Conservation (phyloP, 163 green algal species). For the Chloromonas sp. region DNA sequence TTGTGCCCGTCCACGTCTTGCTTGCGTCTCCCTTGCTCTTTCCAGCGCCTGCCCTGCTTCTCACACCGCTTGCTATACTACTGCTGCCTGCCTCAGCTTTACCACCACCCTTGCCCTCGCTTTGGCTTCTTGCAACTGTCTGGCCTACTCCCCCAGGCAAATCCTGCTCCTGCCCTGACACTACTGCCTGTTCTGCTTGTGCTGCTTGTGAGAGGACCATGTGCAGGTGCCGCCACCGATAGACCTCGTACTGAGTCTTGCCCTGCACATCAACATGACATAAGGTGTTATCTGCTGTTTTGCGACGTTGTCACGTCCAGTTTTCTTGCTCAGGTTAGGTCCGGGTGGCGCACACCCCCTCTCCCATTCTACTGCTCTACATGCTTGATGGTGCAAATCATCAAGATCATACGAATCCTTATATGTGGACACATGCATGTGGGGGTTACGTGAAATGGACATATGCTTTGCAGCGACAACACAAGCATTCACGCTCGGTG, state of each 20-base stretch:
- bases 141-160: no score
- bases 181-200: neutral
- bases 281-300: no score
- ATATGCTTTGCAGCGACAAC: no score
- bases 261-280: neutral
- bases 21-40: neutral
- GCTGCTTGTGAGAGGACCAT: neutral
- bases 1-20: neutral
- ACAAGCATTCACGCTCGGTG: no score
- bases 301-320: neutral
- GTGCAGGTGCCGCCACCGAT: constrained; percentile 19
- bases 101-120: no score
- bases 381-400: neutral
- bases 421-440: neutral
- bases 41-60: no score
- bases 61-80: no score
- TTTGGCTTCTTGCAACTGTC: no score
- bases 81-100: neutral
- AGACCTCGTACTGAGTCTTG: constrained; percentile 29
- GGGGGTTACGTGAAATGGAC: neutral
- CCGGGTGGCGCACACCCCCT: neutral
- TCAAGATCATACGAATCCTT: neutral
- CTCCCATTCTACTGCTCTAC: neutral
- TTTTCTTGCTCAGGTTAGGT: neutral
- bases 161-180: no score